These are phyloP conservation scores for Aquilaria sinensis DNA, from an alignment of 345 rosid genomes.

Conservation along the genomic window DNA sequence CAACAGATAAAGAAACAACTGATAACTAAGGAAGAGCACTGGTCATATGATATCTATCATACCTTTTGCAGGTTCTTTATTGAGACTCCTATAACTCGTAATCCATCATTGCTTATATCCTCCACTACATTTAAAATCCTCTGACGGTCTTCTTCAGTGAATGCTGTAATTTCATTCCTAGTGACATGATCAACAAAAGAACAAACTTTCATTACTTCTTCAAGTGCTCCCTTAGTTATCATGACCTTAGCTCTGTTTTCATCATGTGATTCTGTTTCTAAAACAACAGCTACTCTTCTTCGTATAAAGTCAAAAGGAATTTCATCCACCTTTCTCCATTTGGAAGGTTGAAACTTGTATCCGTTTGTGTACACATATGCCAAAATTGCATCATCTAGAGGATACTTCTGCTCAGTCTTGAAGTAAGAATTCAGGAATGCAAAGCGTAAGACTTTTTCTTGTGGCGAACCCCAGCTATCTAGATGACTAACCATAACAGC, in stretches of 20 bases:
- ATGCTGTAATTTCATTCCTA: slow-evolving; percentile 16
- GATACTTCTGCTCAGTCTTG: slow-evolving; percentile 73
- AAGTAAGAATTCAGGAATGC: slow-evolving; percentile 67
- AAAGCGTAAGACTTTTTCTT: slow-evolving; percentile 48
- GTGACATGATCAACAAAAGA: slow-evolving; percentile 38
- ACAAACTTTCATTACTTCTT: slow-evolving; percentile 61
- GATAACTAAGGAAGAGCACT: not conserved
- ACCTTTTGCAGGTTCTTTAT: slow-evolving; percentile 44
- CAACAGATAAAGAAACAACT: not conserved
- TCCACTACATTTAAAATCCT: slow-evolving; percentile 44
- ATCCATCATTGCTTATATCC: slow-evolving; percentile 51
- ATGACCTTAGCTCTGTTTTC: slow-evolving; percentile 26
- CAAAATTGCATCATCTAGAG: slow-evolving; percentile 67
- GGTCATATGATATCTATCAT: not conserved
- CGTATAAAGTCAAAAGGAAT: slow-evolving; percentile 63
- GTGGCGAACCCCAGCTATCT: slow-evolving; percentile 40
- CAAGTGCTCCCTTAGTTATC: slow-evolving; percentile 65
- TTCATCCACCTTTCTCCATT: slow-evolving; percentile 56
- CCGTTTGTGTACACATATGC: slow-evolving; percentile 62
- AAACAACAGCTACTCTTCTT: slow-evolving; percentile 46
- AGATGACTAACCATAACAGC: slow-evolving; percentile 53
- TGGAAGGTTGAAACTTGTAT: slow-evolving; percentile 57
- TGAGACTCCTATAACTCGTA: slow-evolving; percentile 49
- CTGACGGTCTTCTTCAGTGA: slow-evolving; percentile 34
- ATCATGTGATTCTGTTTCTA: slow-evolving; percentile 35